Conservation (phyloP, 257 asterid genomes). For the Nicotiana tomentosiformis region DNA sequence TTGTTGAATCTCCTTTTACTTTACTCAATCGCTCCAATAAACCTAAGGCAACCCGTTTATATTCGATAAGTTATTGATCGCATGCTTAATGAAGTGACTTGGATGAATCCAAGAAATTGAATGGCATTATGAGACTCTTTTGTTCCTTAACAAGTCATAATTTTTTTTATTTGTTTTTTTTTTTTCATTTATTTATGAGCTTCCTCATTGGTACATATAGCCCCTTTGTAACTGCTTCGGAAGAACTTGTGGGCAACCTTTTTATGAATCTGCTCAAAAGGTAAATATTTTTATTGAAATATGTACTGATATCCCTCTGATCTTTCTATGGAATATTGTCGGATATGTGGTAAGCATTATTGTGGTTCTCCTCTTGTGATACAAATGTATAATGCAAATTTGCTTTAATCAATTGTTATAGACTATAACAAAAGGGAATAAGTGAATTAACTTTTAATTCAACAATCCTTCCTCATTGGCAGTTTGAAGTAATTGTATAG, state of each 20-base stretch:
- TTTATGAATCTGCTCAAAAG: constrained; percentile 89
- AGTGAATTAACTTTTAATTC: not conserved
- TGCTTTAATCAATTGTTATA: not conserved
- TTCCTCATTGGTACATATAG: constrained; percentile 24
- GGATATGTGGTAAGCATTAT: constrained; percentile 67
- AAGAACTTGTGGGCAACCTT: constrained; percentile 74
- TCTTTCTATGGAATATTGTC: constrained; percentile 80
- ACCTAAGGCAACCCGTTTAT: too few relatives aligned
- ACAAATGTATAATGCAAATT: not conserved
- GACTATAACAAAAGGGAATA: not conserved
- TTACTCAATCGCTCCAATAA: too few relatives aligned
- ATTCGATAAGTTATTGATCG: too few relatives aligned
- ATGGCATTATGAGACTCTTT: constrained; percentile 37
- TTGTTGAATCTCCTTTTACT: too few relatives aligned
- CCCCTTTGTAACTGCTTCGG: constrained; percentile 94
- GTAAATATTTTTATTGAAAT: too few relatives aligned
- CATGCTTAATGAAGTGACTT: too few relatives aligned
- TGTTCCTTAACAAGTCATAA: not conserved
- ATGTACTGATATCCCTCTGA: too few relatives aligned
- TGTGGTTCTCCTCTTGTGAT: not conserved
- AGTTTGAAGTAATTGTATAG: not conserved
- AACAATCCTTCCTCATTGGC: not conserved
- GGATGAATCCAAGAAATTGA: too few relatives aligned
- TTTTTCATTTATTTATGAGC: not conserved
- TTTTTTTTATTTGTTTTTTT: not conserved